Percentiles rank a stretch among this genome's conserved stretches.
These are phyloP conservation scores for Ehretia macrophylla DNA, from an alignment of 257 asterid genomes.

Conservation along the genomic window DNA sequence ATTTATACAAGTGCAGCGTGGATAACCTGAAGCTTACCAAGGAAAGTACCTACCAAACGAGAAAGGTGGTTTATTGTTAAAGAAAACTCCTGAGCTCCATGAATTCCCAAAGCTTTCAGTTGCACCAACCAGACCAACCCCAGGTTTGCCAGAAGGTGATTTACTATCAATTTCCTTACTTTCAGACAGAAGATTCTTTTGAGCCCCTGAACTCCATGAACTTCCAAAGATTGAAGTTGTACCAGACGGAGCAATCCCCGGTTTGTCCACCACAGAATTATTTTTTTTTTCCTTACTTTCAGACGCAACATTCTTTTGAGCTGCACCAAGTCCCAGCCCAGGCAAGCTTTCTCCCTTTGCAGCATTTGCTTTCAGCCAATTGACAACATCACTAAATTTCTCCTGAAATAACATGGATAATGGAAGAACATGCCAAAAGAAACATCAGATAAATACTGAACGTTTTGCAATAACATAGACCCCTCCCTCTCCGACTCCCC, in stretches of 20 bases:
- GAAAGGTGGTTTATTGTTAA: constrained; percentile 27
- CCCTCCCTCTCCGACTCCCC: too few relatives aligned
- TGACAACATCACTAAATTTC: constrained; percentile 78
- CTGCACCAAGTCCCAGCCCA: constrained; percentile 11
- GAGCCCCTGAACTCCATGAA: constrained; percentile 18
- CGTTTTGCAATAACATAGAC: too few relatives aligned
- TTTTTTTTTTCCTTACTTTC: constrained; percentile 20
- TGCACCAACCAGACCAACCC: not conserved
- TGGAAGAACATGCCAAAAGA: not conserved
- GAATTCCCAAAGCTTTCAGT: constrained; percentile 16
- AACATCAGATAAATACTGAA: not conserved
- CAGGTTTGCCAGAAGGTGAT: not conserved
- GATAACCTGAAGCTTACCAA: not conserved
- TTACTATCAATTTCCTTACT: constrained; percentile 5
- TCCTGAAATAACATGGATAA: constrained; percentile 65
- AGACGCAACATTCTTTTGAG: constrained; percentile 10
- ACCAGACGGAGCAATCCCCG: constrained; percentile 11
- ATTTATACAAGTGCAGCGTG: not conserved
- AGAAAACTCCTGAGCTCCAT: constrained; percentile 14
- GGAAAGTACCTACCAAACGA: constrained; percentile 33
- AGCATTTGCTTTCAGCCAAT: constrained; percentile 74
- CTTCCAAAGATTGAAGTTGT: constrained; percentile 19
- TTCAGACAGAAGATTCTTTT: constrained; percentile 2
- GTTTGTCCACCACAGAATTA: constrained; percentile 13
- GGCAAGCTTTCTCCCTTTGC: constrained; percentile 23